phyloP scores from a whole-genome alignment of 2,329 filamentous ascomycete genomes.

The Drechslerella coelobrocha region DNA sequence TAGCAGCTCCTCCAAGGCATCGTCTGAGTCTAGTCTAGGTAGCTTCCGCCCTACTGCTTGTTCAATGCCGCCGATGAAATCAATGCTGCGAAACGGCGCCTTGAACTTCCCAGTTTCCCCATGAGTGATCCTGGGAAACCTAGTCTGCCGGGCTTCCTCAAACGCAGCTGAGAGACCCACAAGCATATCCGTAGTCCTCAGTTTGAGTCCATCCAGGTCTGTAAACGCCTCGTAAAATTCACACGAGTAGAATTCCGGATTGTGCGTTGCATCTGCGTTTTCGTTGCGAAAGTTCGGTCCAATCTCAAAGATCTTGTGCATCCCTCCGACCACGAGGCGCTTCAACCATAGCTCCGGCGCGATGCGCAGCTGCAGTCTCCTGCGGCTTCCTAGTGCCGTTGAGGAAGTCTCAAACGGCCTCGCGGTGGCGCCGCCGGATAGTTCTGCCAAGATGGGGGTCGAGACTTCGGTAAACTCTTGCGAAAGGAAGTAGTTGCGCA shows the following conservation, averaged over 20 bases:
- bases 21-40: constrained; percentile 66
- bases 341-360: constrained; percentile 97
- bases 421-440: constrained; percentile 85
- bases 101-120: constrained; percentile 65
- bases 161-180: constrained; percentile 66
- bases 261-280: constrained; percentile 87
- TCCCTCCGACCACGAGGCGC: constrained; percentile 83
- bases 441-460: constrained; percentile 83
- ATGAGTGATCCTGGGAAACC: constrained; percentile 41
- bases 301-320: constrained; percentile 90
- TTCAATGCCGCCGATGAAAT: constrained; percentile 84
- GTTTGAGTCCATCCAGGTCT: constrained; percentile 75
- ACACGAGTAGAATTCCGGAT: constrained; percentile 96
- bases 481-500: constrained; percentile 76
- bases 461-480: constrained; percentile 83
- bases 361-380: constrained; percentile 78
- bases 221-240: constrained; percentile 93
- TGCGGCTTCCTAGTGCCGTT: constrained; percentile 72
- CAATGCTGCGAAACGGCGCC: constrained; percentile 68
- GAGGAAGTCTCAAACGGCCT: constrained; percentile 82
- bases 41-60: constrained; percentile 69
- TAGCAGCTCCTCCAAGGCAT: constrained; percentile 64
- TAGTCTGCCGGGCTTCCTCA: constrained; percentile 59
- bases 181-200: constrained; percentile 76
- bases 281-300: constrained; percentile 93